Conservation (phyloP, 257 asterid genomes). For the Gentiana straminea region DNA sequence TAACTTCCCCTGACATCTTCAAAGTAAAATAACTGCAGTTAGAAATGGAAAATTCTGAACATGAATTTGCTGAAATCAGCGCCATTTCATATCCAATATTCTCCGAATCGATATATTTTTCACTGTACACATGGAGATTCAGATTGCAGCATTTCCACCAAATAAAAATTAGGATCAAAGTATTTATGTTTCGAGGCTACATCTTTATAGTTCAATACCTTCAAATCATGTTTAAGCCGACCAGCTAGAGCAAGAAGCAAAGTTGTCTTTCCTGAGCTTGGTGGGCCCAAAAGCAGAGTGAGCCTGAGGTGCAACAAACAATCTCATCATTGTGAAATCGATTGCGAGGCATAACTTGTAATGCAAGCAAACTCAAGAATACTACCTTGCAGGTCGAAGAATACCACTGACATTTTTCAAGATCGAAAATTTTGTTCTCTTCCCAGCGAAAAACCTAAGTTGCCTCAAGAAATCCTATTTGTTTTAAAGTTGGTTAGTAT, state of each 20-base stretch:
- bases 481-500: slow-evolving; percentile 1
- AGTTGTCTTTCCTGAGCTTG: slow-evolving; percentile 96
- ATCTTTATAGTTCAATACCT: slow-evolving; percentile 34
- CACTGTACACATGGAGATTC: too few species aligned
- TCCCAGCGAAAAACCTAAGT: slow-evolving; percentile 50
- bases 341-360: slow-evolving; percentile 8
- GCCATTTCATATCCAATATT: too few species aligned
- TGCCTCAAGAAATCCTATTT: slow-evolving; percentile 57
- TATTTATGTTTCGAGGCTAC: too few species aligned
- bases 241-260: slow-evolving; percentile 87
- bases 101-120: too few species aligned
- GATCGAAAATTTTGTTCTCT: slow-evolving; percentile 55
- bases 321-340: neutral
- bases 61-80: too few species aligned
- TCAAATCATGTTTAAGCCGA: slow-evolving; percentile 64
- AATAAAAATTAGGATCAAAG: too few species aligned
- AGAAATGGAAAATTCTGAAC: neutral
- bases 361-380: slow-evolving; percentile 4
- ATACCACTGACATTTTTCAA: slow-evolving; percentile 74
- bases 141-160: too few species aligned
- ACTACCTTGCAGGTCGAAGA: slow-evolving; percentile 83
- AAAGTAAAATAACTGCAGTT: slow-evolving; percentile 8
- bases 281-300: slow-evolving; percentile 87
- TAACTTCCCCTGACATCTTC: slow-evolving; percentile 81
- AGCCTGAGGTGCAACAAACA: slow-evolving; percentile 37